phyloP scores from a whole-genome alignment of 163 green algal genomes.

The Scenedesmus sp. region DNA sequence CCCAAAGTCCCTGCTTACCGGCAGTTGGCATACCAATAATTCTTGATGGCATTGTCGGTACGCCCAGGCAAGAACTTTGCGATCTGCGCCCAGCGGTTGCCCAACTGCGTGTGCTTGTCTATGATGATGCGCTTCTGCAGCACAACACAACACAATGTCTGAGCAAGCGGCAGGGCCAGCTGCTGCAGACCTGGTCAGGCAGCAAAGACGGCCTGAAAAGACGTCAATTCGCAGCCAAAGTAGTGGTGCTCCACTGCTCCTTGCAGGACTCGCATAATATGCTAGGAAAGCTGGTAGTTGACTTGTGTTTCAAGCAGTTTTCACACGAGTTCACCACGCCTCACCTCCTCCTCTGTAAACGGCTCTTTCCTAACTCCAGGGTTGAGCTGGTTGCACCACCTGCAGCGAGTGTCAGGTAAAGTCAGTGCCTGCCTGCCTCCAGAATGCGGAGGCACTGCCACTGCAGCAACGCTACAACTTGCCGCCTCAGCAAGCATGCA shows the following conservation, averaged over 20 bases:
- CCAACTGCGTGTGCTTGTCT: constrained; percentile 56
- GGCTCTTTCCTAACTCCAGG: constrained; percentile 75
- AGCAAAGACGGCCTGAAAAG: not conserved
- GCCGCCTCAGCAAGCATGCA: not conserved
- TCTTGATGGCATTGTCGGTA: constrained; percentile 92
- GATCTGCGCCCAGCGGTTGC: constrained; percentile 85
- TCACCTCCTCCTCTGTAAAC: constrained; percentile 78
- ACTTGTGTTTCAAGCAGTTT: not conserved
- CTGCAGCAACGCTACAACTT: not conserved
- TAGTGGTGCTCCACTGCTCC: no score
- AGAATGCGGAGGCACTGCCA: not conserved
- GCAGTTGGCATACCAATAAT: constrained; percentile 78
- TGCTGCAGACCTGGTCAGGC: not conserved
- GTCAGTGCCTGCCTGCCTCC: no score
- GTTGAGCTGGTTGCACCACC: constrained; percentile 84
- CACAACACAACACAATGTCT: not conserved
- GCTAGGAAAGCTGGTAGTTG: no score
- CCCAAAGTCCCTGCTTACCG: not conserved
- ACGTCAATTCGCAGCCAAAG: not conserved
- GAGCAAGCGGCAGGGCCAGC: no score
- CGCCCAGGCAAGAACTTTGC: constrained; percentile 82
- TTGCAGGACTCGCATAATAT: no score
- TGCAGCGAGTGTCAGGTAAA: not conserved
- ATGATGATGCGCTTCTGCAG: constrained; percentile 58
- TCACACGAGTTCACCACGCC: not conserved